Evolutionary conservation across 129 eudicot genomes (phyloP).

Genomic region (Chrysanthemum lavandulifolium): DNA sequence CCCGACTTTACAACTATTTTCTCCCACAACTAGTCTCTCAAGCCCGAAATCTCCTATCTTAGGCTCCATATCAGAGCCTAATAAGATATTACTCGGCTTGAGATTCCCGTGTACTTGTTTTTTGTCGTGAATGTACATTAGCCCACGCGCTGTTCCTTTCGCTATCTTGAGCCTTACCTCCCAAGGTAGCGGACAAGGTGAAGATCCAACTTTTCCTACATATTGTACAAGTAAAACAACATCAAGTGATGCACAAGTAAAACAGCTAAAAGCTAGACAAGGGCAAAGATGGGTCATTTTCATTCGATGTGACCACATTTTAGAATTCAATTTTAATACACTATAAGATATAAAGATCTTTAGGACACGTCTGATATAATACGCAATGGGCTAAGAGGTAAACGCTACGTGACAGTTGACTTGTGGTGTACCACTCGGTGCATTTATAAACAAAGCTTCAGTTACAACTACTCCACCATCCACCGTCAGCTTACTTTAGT

Average conservation of each 20-base stretch:
- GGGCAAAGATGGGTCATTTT: slow-evolving; percentile 33
- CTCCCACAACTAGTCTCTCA: slow-evolving; percentile 70
- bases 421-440: slow-evolving; percentile 32
- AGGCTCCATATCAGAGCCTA: slow-evolving; percentile 91
- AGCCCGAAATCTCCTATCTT: slow-evolving; percentile 91
- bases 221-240: slow-evolving; percentile 3
- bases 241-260: neutral
- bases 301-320: slow-evolving; percentile 30
- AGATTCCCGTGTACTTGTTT: slow-evolving; percentile 92
- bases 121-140: slow-evolving; percentile 80
- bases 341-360: neutral
- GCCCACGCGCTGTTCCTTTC: slow-evolving; percentile 91
- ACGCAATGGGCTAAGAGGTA: slow-evolving; percentile 33
- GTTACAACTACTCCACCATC: slow-evolving; percentile 86
- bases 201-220: slow-evolving; percentile 88
- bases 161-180: slow-evolving; percentile 84
- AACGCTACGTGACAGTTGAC: slow-evolving; percentile 51
- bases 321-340: neutral
- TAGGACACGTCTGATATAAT: slow-evolving; percentile 34
- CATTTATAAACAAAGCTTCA: slow-evolving; percentile 35
- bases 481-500: slow-evolving; percentile 35
- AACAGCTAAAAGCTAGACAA: slow-evolving; percentile 13
- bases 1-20: slow-evolving; percentile 54
- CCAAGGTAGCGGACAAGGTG: slow-evolving; percentile 94
- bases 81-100: slow-evolving; percentile 79